Conservation (phyloP, 176 grass and related monocot species). For the Urochloa ruziziensis region DNA sequence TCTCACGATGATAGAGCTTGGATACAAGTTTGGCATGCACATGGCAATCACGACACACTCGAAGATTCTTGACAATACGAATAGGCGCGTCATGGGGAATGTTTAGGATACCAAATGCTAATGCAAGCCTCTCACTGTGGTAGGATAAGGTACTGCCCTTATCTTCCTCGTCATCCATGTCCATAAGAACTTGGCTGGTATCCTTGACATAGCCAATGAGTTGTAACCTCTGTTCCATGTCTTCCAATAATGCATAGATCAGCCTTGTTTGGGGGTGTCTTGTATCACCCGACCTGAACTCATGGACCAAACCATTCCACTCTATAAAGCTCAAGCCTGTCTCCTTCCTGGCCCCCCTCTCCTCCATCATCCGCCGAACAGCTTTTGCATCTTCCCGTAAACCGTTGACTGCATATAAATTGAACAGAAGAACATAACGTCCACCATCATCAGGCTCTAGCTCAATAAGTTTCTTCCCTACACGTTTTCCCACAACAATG, state of each 20-base stretch:
- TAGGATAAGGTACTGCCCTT: slow-evolving; percentile 35
- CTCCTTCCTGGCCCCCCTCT: slow-evolving; percentile 51
- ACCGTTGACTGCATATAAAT: slow-evolving; percentile 56
- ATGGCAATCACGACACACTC: slow-evolving; percentile 30
- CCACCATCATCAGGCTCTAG: slow-evolving; percentile 65
- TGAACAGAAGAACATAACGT: slow-evolving; percentile 56
- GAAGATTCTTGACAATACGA: slow-evolving; percentile 42
- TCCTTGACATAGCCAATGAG: slow-evolving; percentile 39
- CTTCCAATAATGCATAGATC: slow-evolving; percentile 30
- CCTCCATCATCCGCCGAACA: slow-evolving; percentile 47
- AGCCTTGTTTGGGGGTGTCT: slow-evolving; percentile 12
- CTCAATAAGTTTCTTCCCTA: slow-evolving; percentile 57
- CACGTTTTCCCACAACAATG: slow-evolving; percentile 42
- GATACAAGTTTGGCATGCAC: slow-evolving; percentile 36
- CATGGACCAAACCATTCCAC: slow-evolving; percentile 40
- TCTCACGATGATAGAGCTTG: slow-evolving; percentile 31
- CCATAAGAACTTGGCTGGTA: slow-evolving; percentile 27
- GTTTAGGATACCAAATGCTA: slow-evolving; percentile 47
- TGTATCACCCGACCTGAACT: slow-evolving; percentile 21
- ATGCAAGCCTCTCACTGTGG: slow-evolving; percentile 32
- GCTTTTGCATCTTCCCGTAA: slow-evolving; percentile 46
- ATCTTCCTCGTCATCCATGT: slow-evolving; percentile 40
- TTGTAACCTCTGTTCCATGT: slow-evolving; percentile 26
- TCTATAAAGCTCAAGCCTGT: slow-evolving; percentile 54
- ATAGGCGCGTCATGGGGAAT: slow-evolving; percentile 1